Evolutionary conservation across 441 rosid genomes (phyloP).

Genomic region (Euphorbia celastroides): DNA sequence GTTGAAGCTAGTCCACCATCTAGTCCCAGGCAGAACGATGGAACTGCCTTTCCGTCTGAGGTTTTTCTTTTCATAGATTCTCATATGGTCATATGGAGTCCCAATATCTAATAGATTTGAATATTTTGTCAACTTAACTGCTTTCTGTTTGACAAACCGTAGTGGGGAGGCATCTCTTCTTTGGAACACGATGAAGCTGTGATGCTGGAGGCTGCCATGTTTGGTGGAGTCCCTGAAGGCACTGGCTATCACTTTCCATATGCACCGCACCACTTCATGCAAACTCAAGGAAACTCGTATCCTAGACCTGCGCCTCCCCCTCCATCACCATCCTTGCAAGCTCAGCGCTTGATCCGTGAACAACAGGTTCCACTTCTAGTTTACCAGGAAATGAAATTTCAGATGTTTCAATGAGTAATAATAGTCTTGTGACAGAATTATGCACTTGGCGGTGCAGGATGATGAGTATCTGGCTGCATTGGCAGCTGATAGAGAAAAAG

Average conservation of each 20-base stretch:
- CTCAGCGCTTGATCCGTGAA: constrained; percentile 91
- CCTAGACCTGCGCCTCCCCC: constrained; percentile 57
- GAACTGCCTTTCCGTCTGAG: constrained; percentile 56
- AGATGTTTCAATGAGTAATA: constrained; percentile 1
- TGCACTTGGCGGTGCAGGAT: constrained; percentile 49
- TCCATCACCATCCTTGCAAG: constrained; percentile 86
- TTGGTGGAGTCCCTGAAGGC: constrained; percentile 88
- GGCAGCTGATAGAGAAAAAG: constrained; percentile 96
- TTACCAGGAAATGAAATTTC: not conserved
- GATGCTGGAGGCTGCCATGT: constrained; percentile 99
- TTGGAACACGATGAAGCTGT: constrained; percentile 99
- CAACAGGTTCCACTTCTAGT: constrained; percentile 64
- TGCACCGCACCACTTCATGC: constrained; percentile 66
- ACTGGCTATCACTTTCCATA: constrained; percentile 52
- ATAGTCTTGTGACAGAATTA: constrained; percentile 8
- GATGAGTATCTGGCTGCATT: constrained; percentile 90
- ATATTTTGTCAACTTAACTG: constrained; percentile 17
- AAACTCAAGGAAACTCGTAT: constrained; percentile 36
- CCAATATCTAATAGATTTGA: not conserved
- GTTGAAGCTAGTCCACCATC: constrained; percentile 44
- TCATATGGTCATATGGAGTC: not conserved
- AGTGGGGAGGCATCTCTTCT: constrained; percentile 99
- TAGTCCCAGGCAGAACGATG: constrained; percentile 45
- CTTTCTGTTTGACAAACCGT: constrained; percentile 17
- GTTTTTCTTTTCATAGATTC: constrained; percentile 27